Evolutionary conservation across 2,329 filamentous ascomycete species (phyloP).

Genomic region (Botrytis galanthina): DNA sequence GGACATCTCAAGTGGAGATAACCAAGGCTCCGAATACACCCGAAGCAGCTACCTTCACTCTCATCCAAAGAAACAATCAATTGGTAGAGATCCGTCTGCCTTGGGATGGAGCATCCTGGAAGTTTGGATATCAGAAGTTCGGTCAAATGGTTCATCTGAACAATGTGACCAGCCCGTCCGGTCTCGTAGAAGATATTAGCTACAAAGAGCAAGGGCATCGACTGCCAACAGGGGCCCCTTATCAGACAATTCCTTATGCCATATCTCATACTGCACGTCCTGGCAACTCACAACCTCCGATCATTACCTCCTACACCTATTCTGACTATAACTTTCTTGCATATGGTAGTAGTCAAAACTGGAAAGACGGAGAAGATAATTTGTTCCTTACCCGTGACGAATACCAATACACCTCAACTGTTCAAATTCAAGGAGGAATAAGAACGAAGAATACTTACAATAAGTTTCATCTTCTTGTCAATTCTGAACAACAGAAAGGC

Average conservation of each 20-base stretch:
- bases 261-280: constrained; percentile 14
- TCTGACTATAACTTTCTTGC: constrained; percentile 13
- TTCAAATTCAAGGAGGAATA: constrained; percentile 9
- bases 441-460: constrained; percentile 14
- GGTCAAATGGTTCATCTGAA: background rate
- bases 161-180: constrained; percentile 1
- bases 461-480: constrained; percentile 18
- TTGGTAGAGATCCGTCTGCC: constrained; percentile 5
- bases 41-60: constrained; percentile 12
- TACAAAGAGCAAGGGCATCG: constrained; percentile 12
- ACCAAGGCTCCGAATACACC: constrained; percentile 10
- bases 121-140: constrained; percentile 1
- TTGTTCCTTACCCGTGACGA: constrained; percentile 5
- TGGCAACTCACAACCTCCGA: constrained; percentile 7
- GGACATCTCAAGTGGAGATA: background rate
- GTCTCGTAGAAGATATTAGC: constrained; percentile 8
- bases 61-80: background rate
- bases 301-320: constrained; percentile 4
- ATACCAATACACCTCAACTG: constrained; percentile 11
- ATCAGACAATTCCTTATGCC: constrained; percentile 7
- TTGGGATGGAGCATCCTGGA: constrained; percentile 8
- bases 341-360: background rate
- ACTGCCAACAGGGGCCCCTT: constrained; percentile 9
- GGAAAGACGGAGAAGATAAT: constrained; percentile 12
- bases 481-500: constrained; percentile 15